A percentile compares a stretch with the other conserved stretches of the same genome.
Evolutionary conservation across 805 yeast species (phyloP).

Genomic region (Priceomyces haplophilus): DNA sequence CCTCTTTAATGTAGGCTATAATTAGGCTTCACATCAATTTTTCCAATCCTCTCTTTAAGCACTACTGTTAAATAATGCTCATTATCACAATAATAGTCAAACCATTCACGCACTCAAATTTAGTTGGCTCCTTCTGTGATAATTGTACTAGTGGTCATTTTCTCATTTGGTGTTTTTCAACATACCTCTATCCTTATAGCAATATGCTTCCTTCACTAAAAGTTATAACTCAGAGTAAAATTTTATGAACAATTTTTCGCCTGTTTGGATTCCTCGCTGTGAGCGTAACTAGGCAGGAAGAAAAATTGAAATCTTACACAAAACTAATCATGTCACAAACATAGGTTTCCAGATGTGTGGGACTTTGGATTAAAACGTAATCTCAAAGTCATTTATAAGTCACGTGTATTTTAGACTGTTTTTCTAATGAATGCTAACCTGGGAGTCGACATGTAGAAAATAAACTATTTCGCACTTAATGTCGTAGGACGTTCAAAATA

Average conservation of each 20-base stretch:
- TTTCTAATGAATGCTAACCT: too few relatives aligned
- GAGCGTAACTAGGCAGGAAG: not conserved
- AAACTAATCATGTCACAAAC: not conserved
- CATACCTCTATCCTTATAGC: conserved; percentile 5
- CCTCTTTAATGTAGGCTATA: too few relatives aligned
- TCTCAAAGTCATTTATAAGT: not conserved
- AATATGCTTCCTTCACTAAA: conserved; percentile 5
- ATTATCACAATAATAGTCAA: too few relatives aligned
- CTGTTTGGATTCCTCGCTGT: not conserved
- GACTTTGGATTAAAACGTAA: not conserved
- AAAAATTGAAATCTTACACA: not conserved
- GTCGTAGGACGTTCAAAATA: too few relatives aligned
- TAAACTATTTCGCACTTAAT: too few relatives aligned
- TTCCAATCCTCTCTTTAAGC: too few relatives aligned
- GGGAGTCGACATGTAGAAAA: too few relatives aligned
- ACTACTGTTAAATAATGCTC: too few relatives aligned
- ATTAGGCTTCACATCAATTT: too few relatives aligned
- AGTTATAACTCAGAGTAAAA: not conserved
- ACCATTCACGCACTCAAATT: too few relatives aligned
- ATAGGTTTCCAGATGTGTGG: not conserved
- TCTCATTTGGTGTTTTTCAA: not conserved
- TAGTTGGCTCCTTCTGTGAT: too few relatives aligned
- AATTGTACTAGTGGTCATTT: conserved; percentile 2
- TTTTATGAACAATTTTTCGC: conserved; percentile 6
- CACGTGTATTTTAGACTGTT: conserved; percentile 1